A percentile compares a stretch with the other conserved stretches of the same genome.
Evolutionary conservation across 148 eudicot genomes (phyloP).

Genomic region (Nepenthes gracilis): DNA sequence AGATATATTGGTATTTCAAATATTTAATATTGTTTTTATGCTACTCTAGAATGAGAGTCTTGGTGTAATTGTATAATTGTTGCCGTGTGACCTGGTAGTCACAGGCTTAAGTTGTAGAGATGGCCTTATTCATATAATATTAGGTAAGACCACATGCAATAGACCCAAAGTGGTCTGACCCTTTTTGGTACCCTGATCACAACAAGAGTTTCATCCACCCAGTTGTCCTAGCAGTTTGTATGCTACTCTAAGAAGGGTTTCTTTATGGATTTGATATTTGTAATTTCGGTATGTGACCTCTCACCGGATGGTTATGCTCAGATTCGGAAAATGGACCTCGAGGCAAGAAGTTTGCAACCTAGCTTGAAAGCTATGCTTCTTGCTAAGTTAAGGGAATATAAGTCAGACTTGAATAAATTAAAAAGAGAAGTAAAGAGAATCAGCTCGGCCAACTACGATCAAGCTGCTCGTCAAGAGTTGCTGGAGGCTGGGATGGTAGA

Average conservation of each 20-base stretch:
- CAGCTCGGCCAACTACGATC: conserved; percentile 40
- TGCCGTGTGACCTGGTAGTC: too few relatives aligned
- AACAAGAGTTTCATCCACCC: too few relatives aligned
- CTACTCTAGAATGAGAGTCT: not conserved
- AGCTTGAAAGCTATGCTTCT: conserved; percentile 79
- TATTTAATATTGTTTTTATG: not conserved
- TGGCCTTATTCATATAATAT: too few relatives aligned
- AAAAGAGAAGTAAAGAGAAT: conserved; percentile 65
- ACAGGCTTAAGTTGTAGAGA: too few relatives aligned
- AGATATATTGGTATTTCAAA: conserved; percentile 60
- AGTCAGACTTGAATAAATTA: conserved; percentile 69
- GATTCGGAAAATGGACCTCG: conserved; percentile 97
- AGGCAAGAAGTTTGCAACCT: conserved; percentile 92
- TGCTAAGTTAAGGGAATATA: conserved; percentile 85
- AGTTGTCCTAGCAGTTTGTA: too few relatives aligned
- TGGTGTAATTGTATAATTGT: too few relatives aligned
- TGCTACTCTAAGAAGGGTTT: too few relatives aligned
- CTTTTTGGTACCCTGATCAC: too few relatives aligned
- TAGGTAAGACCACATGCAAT: too few relatives aligned
- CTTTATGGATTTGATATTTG: not conserved
- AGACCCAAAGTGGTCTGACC: too few relatives aligned
- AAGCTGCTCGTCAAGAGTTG: conserved; percentile 55
- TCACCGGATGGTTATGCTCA: conserved; percentile 13
- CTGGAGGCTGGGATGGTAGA: conserved; percentile 68
- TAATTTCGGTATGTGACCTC: conserved; percentile 6